Percentiles rank a stretch among this genome's conserved stretches.
Conservation (phyloP, 2,329 filamentous ascomycete species). For the Alternaria sp. region DNA sequence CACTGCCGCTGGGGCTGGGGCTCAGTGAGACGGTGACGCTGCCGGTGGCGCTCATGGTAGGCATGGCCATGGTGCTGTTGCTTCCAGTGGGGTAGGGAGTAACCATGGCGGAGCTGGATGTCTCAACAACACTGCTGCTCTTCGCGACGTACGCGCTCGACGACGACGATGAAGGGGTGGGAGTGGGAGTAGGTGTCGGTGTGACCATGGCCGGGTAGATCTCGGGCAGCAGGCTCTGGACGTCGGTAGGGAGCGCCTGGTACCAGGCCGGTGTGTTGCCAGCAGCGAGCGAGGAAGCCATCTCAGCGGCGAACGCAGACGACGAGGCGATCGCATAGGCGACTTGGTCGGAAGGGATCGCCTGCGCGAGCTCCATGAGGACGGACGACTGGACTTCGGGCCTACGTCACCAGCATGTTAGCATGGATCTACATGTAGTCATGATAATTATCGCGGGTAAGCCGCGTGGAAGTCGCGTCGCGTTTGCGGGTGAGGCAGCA, state of each 20-base stretch:
- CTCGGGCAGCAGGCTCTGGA: conserved; percentile 52
- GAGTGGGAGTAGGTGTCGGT: conserved; percentile 24
- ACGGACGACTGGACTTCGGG: conserved; percentile 45
- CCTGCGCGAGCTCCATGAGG: conserved; percentile 52
- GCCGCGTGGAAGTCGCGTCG: conserved; percentile 1
- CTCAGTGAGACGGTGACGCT: conserved; percentile 6
- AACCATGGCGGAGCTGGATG: neutral
- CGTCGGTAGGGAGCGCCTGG: conserved; percentile 51
- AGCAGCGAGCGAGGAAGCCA: conserved; percentile 53
- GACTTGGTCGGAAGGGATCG: conserved; percentile 51
- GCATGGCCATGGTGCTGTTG: conserved; percentile 8
- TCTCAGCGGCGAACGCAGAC: conserved; percentile 48
- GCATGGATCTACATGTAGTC: neutral
- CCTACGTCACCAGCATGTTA: conserved; percentile 19
- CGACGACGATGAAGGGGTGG: neutral
- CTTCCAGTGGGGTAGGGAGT: conserved; percentile 6
- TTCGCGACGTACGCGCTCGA: conserved; percentile 1
- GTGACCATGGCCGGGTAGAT: conserved; percentile 37
- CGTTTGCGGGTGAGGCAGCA: neutral
- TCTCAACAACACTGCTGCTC: conserved; percentile 4
- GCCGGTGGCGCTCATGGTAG: conserved; percentile 16
- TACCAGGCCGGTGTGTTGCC: conserved; percentile 55
- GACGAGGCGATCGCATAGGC: conserved; percentile 51
- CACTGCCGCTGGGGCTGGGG: conserved; percentile 9
- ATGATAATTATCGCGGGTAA: neutral